phyloP scores from a whole-genome alignment of 805 yeast genomes.

The Wickerhamiella azymoides region DNA sequence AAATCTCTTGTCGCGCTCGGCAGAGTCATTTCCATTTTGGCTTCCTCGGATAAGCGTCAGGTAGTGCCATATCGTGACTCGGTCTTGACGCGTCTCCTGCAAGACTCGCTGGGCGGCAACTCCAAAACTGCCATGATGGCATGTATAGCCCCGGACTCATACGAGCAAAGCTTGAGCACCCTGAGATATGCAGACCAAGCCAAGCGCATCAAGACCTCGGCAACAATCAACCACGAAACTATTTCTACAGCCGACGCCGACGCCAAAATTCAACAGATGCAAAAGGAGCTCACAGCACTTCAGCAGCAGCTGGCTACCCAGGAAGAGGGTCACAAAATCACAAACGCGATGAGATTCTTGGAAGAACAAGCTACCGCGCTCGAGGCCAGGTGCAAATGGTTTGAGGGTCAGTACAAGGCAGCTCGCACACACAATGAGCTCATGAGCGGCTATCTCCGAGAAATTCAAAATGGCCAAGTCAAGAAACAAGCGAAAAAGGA shows the following conservation, averaged over 20 bases:
- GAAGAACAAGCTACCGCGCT: conserved; percentile 22
- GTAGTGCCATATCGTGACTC: conserved; percentile 63
- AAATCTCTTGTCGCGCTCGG: conserved; percentile 69
- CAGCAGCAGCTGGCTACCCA: conserved; percentile 24
- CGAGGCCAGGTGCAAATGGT: conserved; percentile 16
- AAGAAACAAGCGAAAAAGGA: neutral
- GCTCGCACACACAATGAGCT: conserved; percentile 16
- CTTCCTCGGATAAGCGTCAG: conserved; percentile 23
- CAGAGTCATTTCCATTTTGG: conserved; percentile 42
- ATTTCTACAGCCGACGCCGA: conserved; percentile 28
- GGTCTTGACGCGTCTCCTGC: conserved; percentile 55
- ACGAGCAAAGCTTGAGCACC: conserved; percentile 65
- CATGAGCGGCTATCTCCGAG: conserved; percentile 18
- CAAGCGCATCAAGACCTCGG: conserved; percentile 50
- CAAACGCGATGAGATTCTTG: conserved; percentile 20
- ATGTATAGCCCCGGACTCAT: conserved; percentile 67
- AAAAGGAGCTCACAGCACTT: conserved; percentile 26
- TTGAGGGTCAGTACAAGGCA: conserved; percentile 16
- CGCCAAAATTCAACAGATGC: conserved; percentile 28
- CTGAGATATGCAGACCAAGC: conserved; percentile 68
- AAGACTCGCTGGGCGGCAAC: conserved; percentile 69
- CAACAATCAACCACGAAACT: conserved; percentile 36
- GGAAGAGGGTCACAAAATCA: conserved; percentile 18
- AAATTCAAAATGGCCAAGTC: conserved; percentile 9
- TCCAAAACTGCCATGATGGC: conserved; percentile 85